Conservation (phyloP, 805 yeast genomes). For the Phaffomyces opuntiae region DNA sequence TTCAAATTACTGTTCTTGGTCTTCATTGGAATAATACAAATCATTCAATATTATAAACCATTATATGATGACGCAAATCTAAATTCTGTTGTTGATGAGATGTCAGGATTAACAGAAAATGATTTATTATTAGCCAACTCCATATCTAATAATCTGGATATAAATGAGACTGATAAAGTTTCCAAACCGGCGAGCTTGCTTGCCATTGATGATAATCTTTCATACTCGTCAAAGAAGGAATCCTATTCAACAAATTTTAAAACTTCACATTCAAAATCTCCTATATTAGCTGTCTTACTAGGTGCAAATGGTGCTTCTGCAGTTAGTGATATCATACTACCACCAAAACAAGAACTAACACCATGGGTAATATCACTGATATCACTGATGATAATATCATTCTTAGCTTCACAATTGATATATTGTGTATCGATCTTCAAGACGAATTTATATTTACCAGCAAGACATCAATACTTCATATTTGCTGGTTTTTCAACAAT, state of each 20-base stretch:
- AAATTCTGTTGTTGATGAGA: background rate
- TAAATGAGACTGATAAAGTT: background rate
- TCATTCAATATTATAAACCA: background rate
- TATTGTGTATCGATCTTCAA: conserved; percentile 62
- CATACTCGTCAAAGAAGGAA: background rate
- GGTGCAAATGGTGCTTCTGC: background rate
- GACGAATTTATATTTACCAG: conserved; percentile 61
- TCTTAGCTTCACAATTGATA: conserved; percentile 25
- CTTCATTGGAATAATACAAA: background rate
- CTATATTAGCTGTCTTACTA: conserved; percentile 1
- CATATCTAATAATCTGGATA: background rate
- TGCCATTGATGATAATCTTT: background rate
- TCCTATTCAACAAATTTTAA: background rate
- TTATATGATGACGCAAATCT: background rate
- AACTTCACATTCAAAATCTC: background rate
- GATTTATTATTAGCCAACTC: background rate
- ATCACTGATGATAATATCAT: background rate
- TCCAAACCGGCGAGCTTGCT: background rate
- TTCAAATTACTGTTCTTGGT: background rate
- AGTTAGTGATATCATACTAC: background rate
- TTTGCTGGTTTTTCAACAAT: background rate
- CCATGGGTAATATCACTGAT: conserved; percentile 20
- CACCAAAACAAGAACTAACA: background rate
- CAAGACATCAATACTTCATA: conserved; percentile 1
- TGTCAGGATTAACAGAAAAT: conserved; percentile 1